Conservation (phyloP, 1,139 yeast species). For the Debaryomyces robertsiae region DNA sequence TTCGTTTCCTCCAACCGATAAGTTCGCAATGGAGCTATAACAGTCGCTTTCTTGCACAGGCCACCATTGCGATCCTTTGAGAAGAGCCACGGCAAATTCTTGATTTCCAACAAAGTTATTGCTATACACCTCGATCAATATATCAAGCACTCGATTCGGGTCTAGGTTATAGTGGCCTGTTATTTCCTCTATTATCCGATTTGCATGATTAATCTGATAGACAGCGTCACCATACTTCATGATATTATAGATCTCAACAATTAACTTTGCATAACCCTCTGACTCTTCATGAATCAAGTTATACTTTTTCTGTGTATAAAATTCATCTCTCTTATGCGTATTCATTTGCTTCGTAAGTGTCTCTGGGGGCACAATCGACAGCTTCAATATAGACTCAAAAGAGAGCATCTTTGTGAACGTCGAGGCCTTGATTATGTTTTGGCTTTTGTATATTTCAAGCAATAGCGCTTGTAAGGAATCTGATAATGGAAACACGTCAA, state of each 20-base stretch:
- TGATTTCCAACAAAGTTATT: conserved; percentile 48
- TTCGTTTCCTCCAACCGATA: conserved; percentile 58
- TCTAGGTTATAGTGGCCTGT: conserved; percentile 83
- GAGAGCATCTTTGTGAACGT: conserved; percentile 41
- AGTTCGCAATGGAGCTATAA: conserved; percentile 27
- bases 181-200: conserved; percentile 55
- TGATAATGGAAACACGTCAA: conserved; percentile 46
- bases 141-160: conserved; percentile 68
- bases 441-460: conserved; percentile 24
- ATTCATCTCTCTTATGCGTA: conserved; percentile 50
- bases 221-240: conserved; percentile 43
- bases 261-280: conserved; percentile 77
- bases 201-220: conserved; percentile 48
- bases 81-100: conserved; percentile 49
- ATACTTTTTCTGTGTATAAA: conserved; percentile 71
- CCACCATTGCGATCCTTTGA: conserved; percentile 67
- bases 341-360: conserved; percentile 42
- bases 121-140: conserved; percentile 55
- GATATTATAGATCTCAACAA: conserved; percentile 53
- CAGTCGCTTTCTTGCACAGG: conserved; percentile 44
- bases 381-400: conserved; percentile 38
- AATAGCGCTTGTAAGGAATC: conserved; percentile 32
- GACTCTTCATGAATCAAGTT: conserved; percentile 77
- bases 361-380: conserved; percentile 44
- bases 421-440: conserved; percentile 37